Evolutionary conservation across 176 grass and related monocot genomes (phyloP).

Genomic region (Juncus effusus): DNA sequence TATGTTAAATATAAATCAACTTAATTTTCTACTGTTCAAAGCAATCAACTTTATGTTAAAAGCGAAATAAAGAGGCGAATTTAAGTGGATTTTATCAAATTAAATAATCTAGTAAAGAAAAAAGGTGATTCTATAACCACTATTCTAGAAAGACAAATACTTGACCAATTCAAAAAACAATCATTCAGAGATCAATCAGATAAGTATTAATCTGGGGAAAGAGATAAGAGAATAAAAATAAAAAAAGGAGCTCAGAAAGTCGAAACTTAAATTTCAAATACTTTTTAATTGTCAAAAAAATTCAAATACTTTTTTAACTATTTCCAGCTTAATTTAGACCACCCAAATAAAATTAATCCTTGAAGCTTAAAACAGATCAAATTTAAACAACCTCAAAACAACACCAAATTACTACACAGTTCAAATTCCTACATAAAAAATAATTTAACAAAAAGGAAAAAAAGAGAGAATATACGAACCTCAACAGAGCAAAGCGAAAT

Average conservation of each 20-base stretch:
- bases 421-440: not conserved
- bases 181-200: too few species aligned
- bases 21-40: conserved; percentile 1
- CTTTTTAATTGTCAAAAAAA: not conserved
- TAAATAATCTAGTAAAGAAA: not conserved
- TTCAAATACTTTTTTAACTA: too few species aligned
- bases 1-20: not conserved
- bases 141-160: not conserved
- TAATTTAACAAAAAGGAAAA: not conserved
- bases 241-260: not conserved
- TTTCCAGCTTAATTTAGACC: too few species aligned
- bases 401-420: not conserved
- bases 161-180: too few species aligned
- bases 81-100: conserved; percentile 1
- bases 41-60: not conserved
- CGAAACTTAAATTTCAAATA: not conserved
- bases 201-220: too few species aligned
- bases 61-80: not conserved
- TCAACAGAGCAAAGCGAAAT: not conserved
- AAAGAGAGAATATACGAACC: conserved; percentile 24
- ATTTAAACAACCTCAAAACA: not conserved
- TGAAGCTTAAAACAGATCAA: conserved; percentile 1
- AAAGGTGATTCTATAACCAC: not conserved
- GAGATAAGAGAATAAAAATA: not conserved
- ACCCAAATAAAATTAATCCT: conserved; percentile 9